Evolutionary conservation across 75 land plant species (phyloP), one percentile per base, ranked within the genome.

Genomic region (Cupressus sempervirens): DNA sequence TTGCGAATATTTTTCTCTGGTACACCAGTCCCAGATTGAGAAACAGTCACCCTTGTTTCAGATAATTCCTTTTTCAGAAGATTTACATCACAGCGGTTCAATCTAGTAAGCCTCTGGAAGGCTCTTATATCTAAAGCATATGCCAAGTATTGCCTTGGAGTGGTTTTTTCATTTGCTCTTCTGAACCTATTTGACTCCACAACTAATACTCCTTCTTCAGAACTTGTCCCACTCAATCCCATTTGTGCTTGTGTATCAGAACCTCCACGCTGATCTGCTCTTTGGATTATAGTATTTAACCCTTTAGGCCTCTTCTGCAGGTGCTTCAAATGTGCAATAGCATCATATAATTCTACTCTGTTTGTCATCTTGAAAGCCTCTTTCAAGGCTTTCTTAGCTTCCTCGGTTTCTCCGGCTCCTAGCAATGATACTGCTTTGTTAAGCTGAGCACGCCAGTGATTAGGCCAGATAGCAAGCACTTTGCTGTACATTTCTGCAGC

Each of bases 301-400:
- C 87, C 87, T 54, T 90, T 87, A 29, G 87, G 89, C 58, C 83
- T 81, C 89, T 92, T 93, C 88, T 93, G 93, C 77, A 93, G 85
- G 68, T 89, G 91, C 91, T 94, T 96, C 86, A 98, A 81, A 84
- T 98, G 95, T 3, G 85, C 86, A 87, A 98, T 91, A 7, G 98
- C 99, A 91, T 96, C 98, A 86, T 96, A 93, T 52, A 98, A 83
- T 53, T 96, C 99, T 54, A 94, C 92, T 87, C 98, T 83, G 36
- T 97, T 94, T 0, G 99, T 96, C 99, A 94, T 94, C 86, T 93
- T 96, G 90, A 97, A 93, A 16, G 98, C 99, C 62, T 96, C 99
- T 87, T 93, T 98, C 56, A 98, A 84, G 29, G 99, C 95, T 85
- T 89, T 95, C 87, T 83, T 94, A 20, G 98, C 97, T 75, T 96